Base-by-base conservation (phyloP, 2,329 filamentous ascomycete genomes). In the Aspergillus glaucus region DNA sequence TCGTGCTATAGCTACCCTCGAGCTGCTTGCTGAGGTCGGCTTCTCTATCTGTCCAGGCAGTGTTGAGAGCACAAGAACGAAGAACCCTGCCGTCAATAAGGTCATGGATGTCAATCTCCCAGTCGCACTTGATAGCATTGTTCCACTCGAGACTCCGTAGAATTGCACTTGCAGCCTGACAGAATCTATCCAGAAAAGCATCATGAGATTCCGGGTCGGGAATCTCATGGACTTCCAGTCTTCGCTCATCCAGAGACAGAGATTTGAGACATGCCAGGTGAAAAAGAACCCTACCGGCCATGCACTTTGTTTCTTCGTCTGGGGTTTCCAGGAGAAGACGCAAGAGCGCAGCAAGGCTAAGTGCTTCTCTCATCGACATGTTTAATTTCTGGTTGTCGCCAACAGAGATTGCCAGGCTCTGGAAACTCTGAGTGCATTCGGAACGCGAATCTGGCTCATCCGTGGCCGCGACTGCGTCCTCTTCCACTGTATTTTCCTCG, bases 131-230 rank as follows among this genome's bases (percentile, higher is more conserved):
- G 12, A 8, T 12, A 15, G 17, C 12, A 12, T 9, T 3, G 22
- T 50, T 39, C 28, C 47, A 50, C 24, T 28, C 43, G 7, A 36
- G 40, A 30, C 39, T 45, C 50, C 36, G 44, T 32, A 44, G 26
- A 34, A 37, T 44, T 30, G 34, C 19, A 14, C 30, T 42, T 45
- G 45, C 37, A 17, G 26, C 22, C n/a, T 6, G 37, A 15, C 39
- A 42, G 26, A 42, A 47, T 17, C 40, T 36, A 22, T 26, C 39
- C 39, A 47, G 10, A 28, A 47, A 43, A 12, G 17, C 21, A 12
- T 43, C 22, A 28, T 47, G 24, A 6, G 32, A 7, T 28, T 24
- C 17, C 14, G 10, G 15, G 9, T 42, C 26, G 3, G 37, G 21
- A 4, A 22, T 15, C 8, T 47, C 32, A 9, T 2, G 22, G 6